phyloP scores from a whole-genome alignment of 345 rosid genomes.

The Salix koriyanagi region DNA sequence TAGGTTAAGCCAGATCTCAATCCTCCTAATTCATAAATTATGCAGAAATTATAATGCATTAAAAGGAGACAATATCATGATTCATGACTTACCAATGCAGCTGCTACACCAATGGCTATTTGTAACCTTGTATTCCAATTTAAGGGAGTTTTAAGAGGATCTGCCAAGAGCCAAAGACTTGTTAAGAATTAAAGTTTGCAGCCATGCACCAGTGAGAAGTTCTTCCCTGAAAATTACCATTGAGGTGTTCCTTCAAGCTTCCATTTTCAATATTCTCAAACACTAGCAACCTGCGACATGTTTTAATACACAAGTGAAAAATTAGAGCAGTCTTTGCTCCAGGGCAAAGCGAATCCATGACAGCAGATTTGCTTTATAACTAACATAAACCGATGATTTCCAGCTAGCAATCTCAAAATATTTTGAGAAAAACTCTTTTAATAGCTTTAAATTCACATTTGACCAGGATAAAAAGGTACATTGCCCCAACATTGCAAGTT shows the following conservation, averaged over 20 bases:
- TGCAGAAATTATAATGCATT: neutral
- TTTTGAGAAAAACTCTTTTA: neutral
- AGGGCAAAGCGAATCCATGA: neutral
- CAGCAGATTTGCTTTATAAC: neutral
- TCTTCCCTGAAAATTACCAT: constrained; percentile 45
- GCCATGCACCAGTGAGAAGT: neutral
- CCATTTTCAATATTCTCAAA: constrained; percentile 75
- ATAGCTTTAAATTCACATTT: neutral
- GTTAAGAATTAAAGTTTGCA: constrained; percentile 2
- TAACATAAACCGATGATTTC: neutral
- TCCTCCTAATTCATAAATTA: neutral
- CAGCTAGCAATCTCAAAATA: neutral
- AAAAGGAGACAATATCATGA: neutral
- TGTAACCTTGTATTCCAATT: constrained; percentile 80
- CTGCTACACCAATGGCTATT: constrained; percentile 82
- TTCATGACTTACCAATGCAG: constrained; percentile 69
- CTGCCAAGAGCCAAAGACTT: constrained; percentile 38
- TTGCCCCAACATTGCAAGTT: too few relatives aligned
- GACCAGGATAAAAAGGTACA: neutral
- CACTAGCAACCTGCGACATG: constrained; percentile 62
- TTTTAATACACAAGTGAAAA: neutral
- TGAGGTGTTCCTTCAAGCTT: constrained; percentile 86
- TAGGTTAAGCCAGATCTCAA: too few relatives aligned
- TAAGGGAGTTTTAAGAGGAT: constrained; percentile 90
- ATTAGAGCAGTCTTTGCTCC: neutral